These are phyloP conservation scores for Patellifolia procumbens DNA, from an alignment of 179 eudicot species.

Conservation along the genomic window DNA sequence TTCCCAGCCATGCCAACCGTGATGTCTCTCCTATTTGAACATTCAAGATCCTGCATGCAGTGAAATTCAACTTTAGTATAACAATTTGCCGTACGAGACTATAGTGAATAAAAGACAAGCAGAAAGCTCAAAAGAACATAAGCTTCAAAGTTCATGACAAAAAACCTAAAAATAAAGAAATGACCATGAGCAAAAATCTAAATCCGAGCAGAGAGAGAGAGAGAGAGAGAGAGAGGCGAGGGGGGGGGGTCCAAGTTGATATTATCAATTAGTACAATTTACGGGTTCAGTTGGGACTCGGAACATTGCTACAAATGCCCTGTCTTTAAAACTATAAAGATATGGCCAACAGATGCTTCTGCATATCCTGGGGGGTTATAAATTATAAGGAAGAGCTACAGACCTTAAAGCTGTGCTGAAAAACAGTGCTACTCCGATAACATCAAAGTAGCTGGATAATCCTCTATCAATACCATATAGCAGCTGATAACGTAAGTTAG, in stretches of 20 bases:
- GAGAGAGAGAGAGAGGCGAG: no score
- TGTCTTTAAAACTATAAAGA: background rate
- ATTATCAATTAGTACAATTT: no score
- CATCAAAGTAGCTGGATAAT: conserved; percentile 73
- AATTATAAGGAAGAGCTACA: conserved; percentile 10
- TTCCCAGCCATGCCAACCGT: conserved; percentile 83
- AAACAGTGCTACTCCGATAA: conserved; percentile 70
- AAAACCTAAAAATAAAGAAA: background rate
- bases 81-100: background rate
- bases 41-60: conserved; percentile 64
- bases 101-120: no score
- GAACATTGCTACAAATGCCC: background rate
- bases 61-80: background rate
- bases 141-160: background rate
- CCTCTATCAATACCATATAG: conserved; percentile 78
- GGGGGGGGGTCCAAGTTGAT: no score
- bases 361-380: background rate
- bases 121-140: background rate
- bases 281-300: no score
- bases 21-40: conserved; percentile 87
- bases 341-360: background rate
- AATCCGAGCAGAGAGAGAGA: no score
- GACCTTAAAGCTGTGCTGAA: conserved; percentile 85
- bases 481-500: conserved; percentile 85
- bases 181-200: no score